A percentile compares a stretch with the other conserved stretches of the same genome.
Evolutionary conservation across 768 basidiomycete genomes (phyloP).

Genomic region (Lactarius trivialis): DNA sequence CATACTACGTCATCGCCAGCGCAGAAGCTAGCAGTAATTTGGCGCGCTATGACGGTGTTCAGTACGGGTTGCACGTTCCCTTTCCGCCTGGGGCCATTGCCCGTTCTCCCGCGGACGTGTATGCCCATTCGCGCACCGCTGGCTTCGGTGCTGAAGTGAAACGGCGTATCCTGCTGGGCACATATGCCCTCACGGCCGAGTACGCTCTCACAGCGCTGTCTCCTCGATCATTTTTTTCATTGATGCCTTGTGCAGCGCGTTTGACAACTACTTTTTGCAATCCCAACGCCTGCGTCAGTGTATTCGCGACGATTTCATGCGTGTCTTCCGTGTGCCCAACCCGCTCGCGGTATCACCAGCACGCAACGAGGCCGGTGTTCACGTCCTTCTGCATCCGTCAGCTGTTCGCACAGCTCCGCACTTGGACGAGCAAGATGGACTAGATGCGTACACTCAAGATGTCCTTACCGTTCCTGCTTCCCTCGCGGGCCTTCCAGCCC

Average conservation of each 20-base stretch:
- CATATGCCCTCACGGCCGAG: constrained; percentile 90
- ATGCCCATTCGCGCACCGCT: constrained; percentile 57
- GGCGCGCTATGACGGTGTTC: constrained; percentile 82
- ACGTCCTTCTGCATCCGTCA: constrained; percentile 81
- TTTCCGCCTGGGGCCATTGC: constrained; percentile 39
- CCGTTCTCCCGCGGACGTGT: constrained; percentile 48
- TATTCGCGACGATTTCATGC: constrained; percentile 67
- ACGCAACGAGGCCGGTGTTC: constrained; percentile 41
- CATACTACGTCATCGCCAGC: constrained; percentile 93
- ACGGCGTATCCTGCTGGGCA: constrained; percentile 82
- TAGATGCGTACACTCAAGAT: constrained; percentile 80
- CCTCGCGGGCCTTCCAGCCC: constrained; percentile 78
- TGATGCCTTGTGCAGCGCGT: constrained; percentile 52
- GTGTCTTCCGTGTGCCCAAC: constrained; percentile 57
- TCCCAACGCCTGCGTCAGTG: constrained; percentile 74
- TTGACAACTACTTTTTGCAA: constrained; percentile 95
- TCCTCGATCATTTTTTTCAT: neutral
- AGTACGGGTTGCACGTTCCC: constrained; percentile 58
- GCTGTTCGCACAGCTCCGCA: constrained; percentile 79
- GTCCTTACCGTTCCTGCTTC: constrained; percentile 89
- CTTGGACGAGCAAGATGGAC: constrained; percentile 31
- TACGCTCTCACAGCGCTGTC: constrained; percentile 35
- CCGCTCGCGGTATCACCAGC: constrained; percentile 31
- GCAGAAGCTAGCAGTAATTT: constrained; percentile 93
- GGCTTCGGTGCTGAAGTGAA: constrained; percentile 83